Evolutionary conservation across 225 moss, liverwort and hornwort species (phyloP), one percentile per base, ranked within the genome.

Genomic region (Pleurozium schreberi): DNA sequence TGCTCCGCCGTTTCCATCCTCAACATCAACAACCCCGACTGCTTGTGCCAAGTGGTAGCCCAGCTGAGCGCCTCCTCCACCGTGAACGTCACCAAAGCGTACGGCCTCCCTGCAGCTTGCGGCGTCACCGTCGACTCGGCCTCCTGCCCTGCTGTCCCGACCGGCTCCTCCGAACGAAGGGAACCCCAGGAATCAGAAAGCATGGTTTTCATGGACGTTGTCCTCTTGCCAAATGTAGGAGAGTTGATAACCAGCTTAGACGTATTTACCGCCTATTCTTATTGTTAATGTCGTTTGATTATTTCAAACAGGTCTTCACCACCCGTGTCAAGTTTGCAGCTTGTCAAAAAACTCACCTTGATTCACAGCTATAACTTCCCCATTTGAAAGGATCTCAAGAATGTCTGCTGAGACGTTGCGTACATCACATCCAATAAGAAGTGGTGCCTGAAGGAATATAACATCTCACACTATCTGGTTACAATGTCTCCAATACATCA

Each of bases 331-430:
- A 52, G 49, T 73, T n/a, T 40, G 62, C 57, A 75, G 67, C 38
- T 42, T 83, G 27, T 89, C 38, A 12, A 83, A 71, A 62, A 62
- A 77, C 80, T 89, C 63, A 97, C 97, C 98, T 93, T 99, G 98
- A 92, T 99, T 99, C 64, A 99, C 95, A 75, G 94, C 96, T 82
- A 99, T 97, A 22, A 99, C 97, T 91, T 99, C 98, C 80, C 93
- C 91, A 85, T 99, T 99, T 90, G 93, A 92, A 62, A 99, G 92
- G 50, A 99, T 94, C n/a, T 80, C 28, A 43, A 95, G 86, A 83
- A 96, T 88, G 12, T 97, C 98, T 49, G 88, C 55, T 43, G 87
- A 63, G 27, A 97, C 60, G 91, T 91, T 88, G 88, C 96, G 94
- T 40, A 97, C 93, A 79, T 99, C 98, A 92, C 95, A 96, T 43